A percentile compares a stretch with the other conserved stretches of the same genome.
phyloP scores from a whole-genome alignment of 2,329 filamentous ascomycete species.

The Fusarium kyushuense region DNA sequence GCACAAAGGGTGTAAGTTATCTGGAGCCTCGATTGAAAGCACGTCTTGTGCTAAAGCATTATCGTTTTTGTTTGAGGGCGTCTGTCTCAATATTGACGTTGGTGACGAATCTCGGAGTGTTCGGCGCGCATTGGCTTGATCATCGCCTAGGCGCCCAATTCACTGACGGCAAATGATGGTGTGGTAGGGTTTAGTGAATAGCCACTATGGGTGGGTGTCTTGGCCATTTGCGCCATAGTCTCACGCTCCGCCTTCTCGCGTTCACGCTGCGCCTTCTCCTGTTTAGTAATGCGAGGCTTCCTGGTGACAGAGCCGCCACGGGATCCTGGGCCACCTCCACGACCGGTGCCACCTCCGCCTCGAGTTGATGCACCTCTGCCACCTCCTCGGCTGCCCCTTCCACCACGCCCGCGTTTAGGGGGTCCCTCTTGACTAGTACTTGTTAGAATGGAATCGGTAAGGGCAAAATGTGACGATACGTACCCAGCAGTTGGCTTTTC shows the following conservation, averaged over 20 bases:
- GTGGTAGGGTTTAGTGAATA: constrained; percentile 56
- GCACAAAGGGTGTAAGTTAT: neutral
- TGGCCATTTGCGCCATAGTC: constrained; percentile 56
- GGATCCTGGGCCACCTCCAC: constrained; percentile 72
- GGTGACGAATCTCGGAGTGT: neutral
- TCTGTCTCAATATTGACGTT: neutral
- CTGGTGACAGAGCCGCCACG: constrained; percentile 79
- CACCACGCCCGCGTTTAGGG: constrained; percentile 74
- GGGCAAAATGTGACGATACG: constrained; percentile 45
- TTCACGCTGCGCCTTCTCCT: constrained; percentile 83
- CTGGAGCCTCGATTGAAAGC: neutral
- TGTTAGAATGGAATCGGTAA: constrained; percentile 51
- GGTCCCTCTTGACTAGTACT: constrained; percentile 74
- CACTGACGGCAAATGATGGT: constrained; percentile 54
- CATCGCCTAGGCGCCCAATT: constrained; percentile 50
- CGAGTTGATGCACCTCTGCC: constrained; percentile 74
- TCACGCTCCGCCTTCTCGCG: constrained; percentile 84
- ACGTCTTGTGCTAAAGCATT: neutral
- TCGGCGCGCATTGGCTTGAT: neutral
- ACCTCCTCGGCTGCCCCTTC: constrained; percentile 63
- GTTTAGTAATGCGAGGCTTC: constrained; percentile 88
- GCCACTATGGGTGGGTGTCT: constrained; percentile 54
- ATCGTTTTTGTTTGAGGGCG: neutral
- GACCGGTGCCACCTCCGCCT: constrained; percentile 57
- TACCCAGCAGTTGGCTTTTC: constrained; percentile 75